A percentile compares a stretch with the other conserved stretches of the same genome.
Evolutionary conservation across 1,284 basidiomycete species (phyloP).

Genomic region (Malassezia arunalokei): DNA sequence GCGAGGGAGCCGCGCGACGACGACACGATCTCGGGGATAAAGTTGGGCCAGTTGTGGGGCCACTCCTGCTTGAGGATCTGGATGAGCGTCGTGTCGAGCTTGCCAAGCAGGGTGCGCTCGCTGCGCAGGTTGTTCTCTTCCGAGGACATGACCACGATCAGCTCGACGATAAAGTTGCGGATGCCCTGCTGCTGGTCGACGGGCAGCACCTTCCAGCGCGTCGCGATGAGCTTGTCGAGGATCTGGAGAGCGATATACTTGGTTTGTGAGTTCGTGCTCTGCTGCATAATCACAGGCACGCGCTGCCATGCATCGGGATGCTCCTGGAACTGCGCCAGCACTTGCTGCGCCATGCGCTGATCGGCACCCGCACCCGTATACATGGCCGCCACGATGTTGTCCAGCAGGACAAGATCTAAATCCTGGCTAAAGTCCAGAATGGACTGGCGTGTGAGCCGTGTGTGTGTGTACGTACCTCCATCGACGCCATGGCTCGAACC

Average conservation of each 20-base stretch:
- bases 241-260: slow-evolving; percentile 52
- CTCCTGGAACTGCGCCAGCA: slow-evolving; percentile 69
- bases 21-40: slow-evolving; percentile 93
- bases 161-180: slow-evolving; percentile 87
- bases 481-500: slow-evolving; percentile 4
- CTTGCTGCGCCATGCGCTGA: slow-evolving; percentile 41
- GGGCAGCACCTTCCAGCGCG: slow-evolving; percentile 90
- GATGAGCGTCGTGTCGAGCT: slow-evolving; percentile 89
- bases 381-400: slow-evolving; percentile 43
- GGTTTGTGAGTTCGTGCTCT: slow-evolving; percentile 70
- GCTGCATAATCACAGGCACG: slow-evolving; percentile 85
- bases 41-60: slow-evolving; percentile 98
- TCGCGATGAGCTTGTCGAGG: slow-evolving; percentile 62
- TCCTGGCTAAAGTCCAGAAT: slow-evolving; percentile 44
- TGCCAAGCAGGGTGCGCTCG: slow-evolving; percentile 92
- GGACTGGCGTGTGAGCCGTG: slow-evolving; percentile 15
- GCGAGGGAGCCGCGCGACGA: slow-evolving; percentile 92
- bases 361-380: slow-evolving; percentile 34
- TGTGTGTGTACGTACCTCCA: slow-evolving; percentile 10
- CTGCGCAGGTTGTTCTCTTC: slow-evolving; percentile 64
- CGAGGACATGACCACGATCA: slow-evolving; percentile 81
- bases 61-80: slow-evolving; percentile 99
- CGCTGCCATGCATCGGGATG: slow-evolving; percentile 96
- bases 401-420: slow-evolving; percentile 41
- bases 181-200: slow-evolving; percentile 70